Evolutionary conservation across 768 basidiomycete genomes (phyloP).

Genomic region (Steccherinum ochraceum): DNA sequence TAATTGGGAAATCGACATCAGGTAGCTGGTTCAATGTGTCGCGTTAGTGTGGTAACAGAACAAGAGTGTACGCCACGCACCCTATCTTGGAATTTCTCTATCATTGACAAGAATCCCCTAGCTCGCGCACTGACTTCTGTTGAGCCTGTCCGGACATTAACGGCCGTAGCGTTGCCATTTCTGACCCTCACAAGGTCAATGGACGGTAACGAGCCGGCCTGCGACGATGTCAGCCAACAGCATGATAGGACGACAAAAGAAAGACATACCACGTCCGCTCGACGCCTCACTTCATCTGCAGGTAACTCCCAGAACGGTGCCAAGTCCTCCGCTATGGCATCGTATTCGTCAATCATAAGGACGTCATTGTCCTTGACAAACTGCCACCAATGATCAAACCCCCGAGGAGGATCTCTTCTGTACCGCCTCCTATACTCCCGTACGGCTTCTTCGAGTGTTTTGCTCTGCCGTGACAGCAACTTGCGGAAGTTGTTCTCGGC

Average conservation of each 20-base stretch:
- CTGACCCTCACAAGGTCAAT: conserved; percentile 83
- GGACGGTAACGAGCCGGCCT: conserved; percentile 76
- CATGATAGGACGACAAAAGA: neutral
- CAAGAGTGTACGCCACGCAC: conserved; percentile 29
- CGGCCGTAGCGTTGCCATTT: conserved; percentile 51
- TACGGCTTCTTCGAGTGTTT: conserved; percentile 72
- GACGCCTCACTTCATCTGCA: conserved; percentile 63
- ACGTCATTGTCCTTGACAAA: conserved; percentile 71
- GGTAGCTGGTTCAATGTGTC: conserved; percentile 63
- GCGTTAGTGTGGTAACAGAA: too few relatives aligned
- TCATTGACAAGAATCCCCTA: conserved; percentile 68
- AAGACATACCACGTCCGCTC: conserved; percentile 49
- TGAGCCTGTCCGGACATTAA: conserved; percentile 52
- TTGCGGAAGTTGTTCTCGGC: conserved; percentile 69
- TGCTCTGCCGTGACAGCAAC: conserved; percentile 70
- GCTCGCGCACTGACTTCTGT: conserved; percentile 61
- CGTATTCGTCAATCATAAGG: conserved; percentile 87
- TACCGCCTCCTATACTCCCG: conserved; percentile 78
- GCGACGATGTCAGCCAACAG: conserved; percentile 1
- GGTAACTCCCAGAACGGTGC: conserved; percentile 77
- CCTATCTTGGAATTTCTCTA: conserved; percentile 59
- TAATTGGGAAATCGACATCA: conserved; percentile 93
- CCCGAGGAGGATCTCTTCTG: conserved; percentile 72
- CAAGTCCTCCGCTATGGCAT: conserved; percentile 70
- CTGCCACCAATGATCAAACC: conserved; percentile 87